Conservation (phyloP, 2,329 filamentous ascomycete genomes). For the Xylariaceae sp. region DNA sequence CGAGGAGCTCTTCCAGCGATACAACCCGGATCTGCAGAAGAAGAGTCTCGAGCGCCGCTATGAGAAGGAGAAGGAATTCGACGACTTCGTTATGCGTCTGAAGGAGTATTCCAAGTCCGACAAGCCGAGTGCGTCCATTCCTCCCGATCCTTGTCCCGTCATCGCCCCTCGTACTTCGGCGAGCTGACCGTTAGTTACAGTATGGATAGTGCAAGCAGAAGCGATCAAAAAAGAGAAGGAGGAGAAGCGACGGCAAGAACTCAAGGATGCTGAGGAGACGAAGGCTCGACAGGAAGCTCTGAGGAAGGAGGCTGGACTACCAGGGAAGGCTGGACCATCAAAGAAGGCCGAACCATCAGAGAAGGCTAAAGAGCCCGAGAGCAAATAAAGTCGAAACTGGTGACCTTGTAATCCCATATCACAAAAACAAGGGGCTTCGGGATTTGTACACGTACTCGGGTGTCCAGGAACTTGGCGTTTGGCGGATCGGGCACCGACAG, state of each 20-base stretch:
- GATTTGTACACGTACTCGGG: neutral
- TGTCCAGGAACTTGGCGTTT: conserved; percentile 9
- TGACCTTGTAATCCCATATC: conserved; percentile 2
- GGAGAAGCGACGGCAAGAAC: conserved; percentile 35
- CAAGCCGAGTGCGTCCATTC: conserved; percentile 65
- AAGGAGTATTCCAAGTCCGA: conserved; percentile 89
- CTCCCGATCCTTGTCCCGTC: neutral
- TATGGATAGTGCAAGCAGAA: conserved; percentile 44
- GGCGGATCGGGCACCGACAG: neutral
- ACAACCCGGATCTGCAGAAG: conserved; percentile 92
- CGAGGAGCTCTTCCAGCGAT: conserved; percentile 86
- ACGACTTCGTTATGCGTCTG: conserved; percentile 76
- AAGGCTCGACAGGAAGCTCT: conserved; percentile 41
- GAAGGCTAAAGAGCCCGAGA: conserved; percentile 2
- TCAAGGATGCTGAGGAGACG: conserved; percentile 36
- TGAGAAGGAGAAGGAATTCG: conserved; percentile 77
- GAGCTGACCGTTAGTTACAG: conserved; percentile 25
- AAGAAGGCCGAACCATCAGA: conserved; percentile 33
- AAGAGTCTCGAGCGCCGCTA: conserved; percentile 75
- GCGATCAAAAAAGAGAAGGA: conserved; percentile 36
- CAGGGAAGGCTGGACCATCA: too few species aligned
- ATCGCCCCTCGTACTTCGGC: too few species aligned
- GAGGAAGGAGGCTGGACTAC: conserved; percentile 35
- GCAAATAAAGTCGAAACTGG: conserved; percentile 15
- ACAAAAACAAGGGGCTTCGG: neutral